Percentiles rank a stretch among this genome's conserved stretches.
Conservation (phyloP, 2,329 filamentous ascomycete genomes). For the Chaetomiaceae sp. region DNA sequence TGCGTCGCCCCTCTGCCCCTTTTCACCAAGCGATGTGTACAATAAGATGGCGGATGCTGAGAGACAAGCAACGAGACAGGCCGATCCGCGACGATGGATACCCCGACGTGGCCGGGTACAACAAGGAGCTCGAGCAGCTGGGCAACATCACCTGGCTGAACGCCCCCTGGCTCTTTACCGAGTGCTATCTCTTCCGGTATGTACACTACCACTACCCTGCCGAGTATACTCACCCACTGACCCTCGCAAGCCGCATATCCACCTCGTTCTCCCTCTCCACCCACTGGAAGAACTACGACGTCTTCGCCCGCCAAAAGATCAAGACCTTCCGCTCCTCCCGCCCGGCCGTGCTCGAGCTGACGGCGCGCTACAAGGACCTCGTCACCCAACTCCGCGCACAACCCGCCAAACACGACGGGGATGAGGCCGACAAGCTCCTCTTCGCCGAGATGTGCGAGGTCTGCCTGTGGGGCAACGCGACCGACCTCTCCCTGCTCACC, state of each 20-base stretch:
- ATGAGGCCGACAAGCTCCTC: constrained; percentile 69
- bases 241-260: constrained; percentile 59
- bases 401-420: constrained; percentile 46
- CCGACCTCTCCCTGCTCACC: constrained; percentile 85
- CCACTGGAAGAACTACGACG: constrained; percentile 86
- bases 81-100: constrained; percentile 73
- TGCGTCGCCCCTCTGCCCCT: constrained; percentile 40
- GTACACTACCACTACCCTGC: constrained; percentile 34
- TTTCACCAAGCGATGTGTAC: too few species aligned
- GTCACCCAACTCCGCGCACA: constrained; percentile 57
- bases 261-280: constrained; percentile 70
- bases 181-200: constrained; percentile 89
- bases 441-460: constrained; percentile 95
- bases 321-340: constrained; percentile 88
- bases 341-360: constrained; percentile 51
- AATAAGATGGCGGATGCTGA: background rate
- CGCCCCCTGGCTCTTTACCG: constrained; percentile 81
- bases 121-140: constrained; percentile 72
- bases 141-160: constrained; percentile 76
- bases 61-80: constrained; percentile 38
- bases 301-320: constrained; percentile 86
- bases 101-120: constrained; percentile 74
- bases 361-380: constrained; percentile 49
- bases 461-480: constrained; percentile 95
- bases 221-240: too few species aligned